phyloP scores from a whole-genome alignment of 192 early-diverging fungal species.

The Backusella sp. region DNA sequence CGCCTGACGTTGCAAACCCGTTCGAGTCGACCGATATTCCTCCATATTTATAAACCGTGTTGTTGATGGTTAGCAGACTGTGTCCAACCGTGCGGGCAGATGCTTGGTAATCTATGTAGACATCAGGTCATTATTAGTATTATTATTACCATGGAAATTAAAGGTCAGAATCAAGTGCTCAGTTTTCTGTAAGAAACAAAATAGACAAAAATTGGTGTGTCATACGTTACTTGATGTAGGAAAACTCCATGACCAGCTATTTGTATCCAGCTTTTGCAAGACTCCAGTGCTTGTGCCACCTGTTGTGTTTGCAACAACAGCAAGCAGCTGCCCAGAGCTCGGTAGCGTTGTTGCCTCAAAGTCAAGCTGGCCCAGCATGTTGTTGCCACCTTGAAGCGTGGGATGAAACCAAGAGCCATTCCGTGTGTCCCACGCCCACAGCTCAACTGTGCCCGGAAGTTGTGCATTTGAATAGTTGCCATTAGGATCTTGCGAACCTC shows the following conservation, averaged over 20 bases:
- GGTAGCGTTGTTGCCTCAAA: constrained; percentile 35
- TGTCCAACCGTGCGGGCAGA: constrained; percentile 43
- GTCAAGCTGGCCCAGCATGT: constrained; percentile 40
- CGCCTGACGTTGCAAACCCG: constrained; percentile 13
- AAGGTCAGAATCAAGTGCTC: background rate
- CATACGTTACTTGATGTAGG: constrained; percentile 44
- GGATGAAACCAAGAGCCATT: constrained; percentile 49
- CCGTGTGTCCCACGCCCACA: constrained; percentile 47
- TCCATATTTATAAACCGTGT: constrained; percentile 43
- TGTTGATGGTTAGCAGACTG: constrained; percentile 55
- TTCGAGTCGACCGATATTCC: constrained; percentile 26
- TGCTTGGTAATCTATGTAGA: constrained; percentile 2
- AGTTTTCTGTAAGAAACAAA: constrained; percentile 7
- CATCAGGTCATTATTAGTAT: background rate
- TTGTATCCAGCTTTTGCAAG: constrained; percentile 42
- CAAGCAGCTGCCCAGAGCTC: constrained; percentile 43
- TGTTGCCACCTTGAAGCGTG: constrained; percentile 11
- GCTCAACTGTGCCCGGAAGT: constrained; percentile 37
- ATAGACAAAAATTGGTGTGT: background rate
- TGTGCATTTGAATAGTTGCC: constrained; percentile 1
- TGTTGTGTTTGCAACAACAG: constrained; percentile 44
- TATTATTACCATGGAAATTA: background rate
- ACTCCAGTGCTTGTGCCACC: constrained; percentile 15
- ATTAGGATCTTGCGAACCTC: constrained; percentile 41
- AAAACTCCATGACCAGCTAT: constrained; percentile 44